These are phyloP conservation scores for Blastomyces emzantsi DNA, from an alignment of 2,329 filamentous ascomycete genomes.

Conservation along the genomic window DNA sequence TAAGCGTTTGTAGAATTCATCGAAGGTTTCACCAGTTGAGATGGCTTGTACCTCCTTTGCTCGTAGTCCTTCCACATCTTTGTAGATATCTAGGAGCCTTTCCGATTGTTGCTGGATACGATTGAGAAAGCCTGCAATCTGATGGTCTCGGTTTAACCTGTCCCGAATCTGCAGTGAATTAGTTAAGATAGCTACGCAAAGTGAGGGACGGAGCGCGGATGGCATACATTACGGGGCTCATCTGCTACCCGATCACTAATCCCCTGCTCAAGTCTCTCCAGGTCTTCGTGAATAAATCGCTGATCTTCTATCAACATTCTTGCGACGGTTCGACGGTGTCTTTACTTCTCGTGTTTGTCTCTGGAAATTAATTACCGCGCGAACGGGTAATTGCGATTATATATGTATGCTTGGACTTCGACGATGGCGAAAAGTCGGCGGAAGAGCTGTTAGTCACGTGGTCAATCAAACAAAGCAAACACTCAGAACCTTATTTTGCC, in stretches of 20 bases:
- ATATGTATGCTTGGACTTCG: not conserved
- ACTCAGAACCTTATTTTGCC: not conserved
- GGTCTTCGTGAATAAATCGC: slow-evolving; percentile 87
- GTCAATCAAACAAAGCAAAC: slow-evolving; percentile 8
- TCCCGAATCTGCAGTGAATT: slow-evolving; percentile 63
- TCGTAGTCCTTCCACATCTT: slow-evolving; percentile 62
- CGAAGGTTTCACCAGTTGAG: slow-evolving; percentile 75
- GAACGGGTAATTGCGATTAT: not conserved
- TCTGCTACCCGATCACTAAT: slow-evolving; percentile 82
- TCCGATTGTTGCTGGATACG: slow-evolving; percentile 81
- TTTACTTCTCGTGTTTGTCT: not conserved
- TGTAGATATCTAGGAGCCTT: slow-evolving; percentile 73
- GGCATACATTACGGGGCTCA: slow-evolving; percentile 73
- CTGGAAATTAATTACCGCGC: not conserved
- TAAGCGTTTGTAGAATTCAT: slow-evolving; percentile 82
- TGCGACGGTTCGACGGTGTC: not conserved
- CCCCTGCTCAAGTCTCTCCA: slow-evolving; percentile 91
- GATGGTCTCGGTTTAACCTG: slow-evolving; percentile 81
- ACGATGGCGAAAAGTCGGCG: not conserved
- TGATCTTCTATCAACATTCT: slow-evolving; percentile 84
- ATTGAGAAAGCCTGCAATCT: slow-evolving; percentile 75
- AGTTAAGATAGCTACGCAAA: slow-evolving; percentile 16
- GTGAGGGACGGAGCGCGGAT: slow-evolving; percentile 7
- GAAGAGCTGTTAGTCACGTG: slow-evolving; percentile 1
- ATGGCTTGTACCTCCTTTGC: slow-evolving; percentile 76